A percentile compares a stretch with the other conserved stretches of the same genome.
Conservation (phyloP, 768 basidiomycete species). For the Coprinopsis sp. region DNA sequence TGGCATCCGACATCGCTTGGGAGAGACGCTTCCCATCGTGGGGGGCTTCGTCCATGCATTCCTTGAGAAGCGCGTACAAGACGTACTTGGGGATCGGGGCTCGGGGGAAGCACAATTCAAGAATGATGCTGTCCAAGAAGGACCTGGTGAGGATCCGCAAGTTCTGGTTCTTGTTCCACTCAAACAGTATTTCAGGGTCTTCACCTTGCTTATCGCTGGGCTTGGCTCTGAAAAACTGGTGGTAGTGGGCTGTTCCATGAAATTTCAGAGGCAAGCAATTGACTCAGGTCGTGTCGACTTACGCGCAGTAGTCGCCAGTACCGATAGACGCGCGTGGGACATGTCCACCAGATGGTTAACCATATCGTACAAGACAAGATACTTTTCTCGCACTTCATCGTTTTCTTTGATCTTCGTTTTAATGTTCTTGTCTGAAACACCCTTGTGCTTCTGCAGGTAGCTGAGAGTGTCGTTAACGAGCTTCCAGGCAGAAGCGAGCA, state of each 20-base stretch:
- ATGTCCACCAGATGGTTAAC: slow-evolving; percentile 55
- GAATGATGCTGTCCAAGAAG: slow-evolving; percentile 78
- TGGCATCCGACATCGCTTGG: slow-evolving; percentile 74
- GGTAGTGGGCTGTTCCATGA: slow-evolving; percentile 54
- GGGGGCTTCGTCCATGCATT: slow-evolving; percentile 70
- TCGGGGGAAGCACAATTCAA: slow-evolving; percentile 75
- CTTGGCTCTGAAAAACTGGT: slow-evolving; percentile 66
- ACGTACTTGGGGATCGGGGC: slow-evolving; percentile 64
- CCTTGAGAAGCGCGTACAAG: slow-evolving; percentile 61
- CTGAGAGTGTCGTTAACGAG: slow-evolving; percentile 57
- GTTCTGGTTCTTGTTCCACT: slow-evolving; percentile 40
- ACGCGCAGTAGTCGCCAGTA: slow-evolving; percentile 70
- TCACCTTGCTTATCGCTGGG: slow-evolving; percentile 37
- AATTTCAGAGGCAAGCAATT: not conserved
- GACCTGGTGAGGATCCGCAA: slow-evolving; percentile 65
- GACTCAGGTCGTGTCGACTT: slow-evolving; percentile 20
- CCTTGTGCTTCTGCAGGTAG: slow-evolving; percentile 49
- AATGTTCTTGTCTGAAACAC: slow-evolving; percentile 48
- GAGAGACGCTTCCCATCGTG: slow-evolving; percentile 72
- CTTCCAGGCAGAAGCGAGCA: slow-evolving; percentile 81
- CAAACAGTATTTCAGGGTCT: slow-evolving; percentile 58
- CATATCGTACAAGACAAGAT: slow-evolving; percentile 61
- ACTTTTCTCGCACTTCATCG: slow-evolving; percentile 47
- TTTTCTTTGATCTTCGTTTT: slow-evolving; percentile 52
- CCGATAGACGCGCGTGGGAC: slow-evolving; percentile 60